Base-by-base conservation (phyloP, 2,329 filamentous ascomycete genomes). In the Chrysoporthe austroafricana region DNA sequence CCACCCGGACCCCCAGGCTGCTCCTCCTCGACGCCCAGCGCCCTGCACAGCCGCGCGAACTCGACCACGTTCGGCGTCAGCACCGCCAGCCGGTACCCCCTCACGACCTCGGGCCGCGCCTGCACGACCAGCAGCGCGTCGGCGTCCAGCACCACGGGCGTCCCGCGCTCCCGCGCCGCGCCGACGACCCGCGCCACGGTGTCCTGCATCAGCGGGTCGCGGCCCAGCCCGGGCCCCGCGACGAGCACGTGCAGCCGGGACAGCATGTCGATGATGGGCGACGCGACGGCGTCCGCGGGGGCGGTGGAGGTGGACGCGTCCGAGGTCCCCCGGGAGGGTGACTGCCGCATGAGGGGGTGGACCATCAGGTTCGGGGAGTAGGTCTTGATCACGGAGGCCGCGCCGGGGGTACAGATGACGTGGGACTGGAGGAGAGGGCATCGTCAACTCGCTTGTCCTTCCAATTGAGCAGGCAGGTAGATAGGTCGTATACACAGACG, bases 351-450 rank as follows among this genome's bases (percentile, higher is more conserved):
- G 72, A 97, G 87, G 0, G 96, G 96, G 79, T 98, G 96, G 13
- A 99, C 96, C 95, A 99, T 99, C 39, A 99, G 85, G 78, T 98
- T 97, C 2, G 96, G 96, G 26, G 94, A 97, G 82, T 98, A 99
- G 4, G 93, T 93, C 83, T 99, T 99, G 81, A 99, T 97, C 48
- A 97, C 94, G 75, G 88, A 85, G 59, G 86, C 93, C 2, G 96
- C 96, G 65, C 87, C 91, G 11, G 92, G 93, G 69, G 97, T 97
- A 83, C 96, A 99, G 76, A 99, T 97, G 70, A 99, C 91, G 81
- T 97, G 95, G 71, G 91, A 93, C 93, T 93, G 64, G 42, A 65
- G 61, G 46, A 60, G 61, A 60, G 62, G 34, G 16, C 42, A 18
- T 34, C 3, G 21, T 61, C 34, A 61, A 21, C 39, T 44, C 36